Evolutionary conservation across 495 filamentous ascomycete species (phyloP).

Genomic region (Penicillium egyptiacum): DNA sequence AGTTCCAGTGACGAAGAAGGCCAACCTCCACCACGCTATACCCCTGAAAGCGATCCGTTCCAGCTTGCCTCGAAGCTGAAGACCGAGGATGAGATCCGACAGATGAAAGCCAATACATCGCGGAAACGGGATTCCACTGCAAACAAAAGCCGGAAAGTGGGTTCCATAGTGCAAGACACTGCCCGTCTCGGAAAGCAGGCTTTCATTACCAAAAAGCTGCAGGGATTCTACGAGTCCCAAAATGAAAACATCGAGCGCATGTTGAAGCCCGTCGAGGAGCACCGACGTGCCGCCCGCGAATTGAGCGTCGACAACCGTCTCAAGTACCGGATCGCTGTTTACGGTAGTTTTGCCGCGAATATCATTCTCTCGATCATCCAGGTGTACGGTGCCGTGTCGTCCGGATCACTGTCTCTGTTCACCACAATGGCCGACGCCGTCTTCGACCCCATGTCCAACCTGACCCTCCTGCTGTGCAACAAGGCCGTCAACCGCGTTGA

Average conservation of each 20-base stretch:
- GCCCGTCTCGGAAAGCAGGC: constrained; percentile 30
- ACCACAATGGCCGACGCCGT: constrained; percentile 97
- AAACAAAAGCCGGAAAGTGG: constrained; percentile 36
- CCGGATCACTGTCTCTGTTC: constrained; percentile 88
- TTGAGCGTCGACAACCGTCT: constrained; percentile 77
- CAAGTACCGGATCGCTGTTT: constrained; percentile 84
- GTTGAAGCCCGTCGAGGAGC: constrained; percentile 91
- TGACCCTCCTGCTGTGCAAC: constrained; percentile 83
- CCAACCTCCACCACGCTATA: constrained; percentile 59
- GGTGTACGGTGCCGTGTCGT: constrained; percentile 83
- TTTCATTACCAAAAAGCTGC: constrained; percentile 59
- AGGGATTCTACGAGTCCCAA: constrained; percentile 85
- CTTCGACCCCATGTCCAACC: constrained; percentile 91
- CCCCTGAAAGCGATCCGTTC: constrained; percentile 72
- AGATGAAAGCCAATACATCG: constrained; percentile 79
- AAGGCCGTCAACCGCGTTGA: constrained; percentile 88
- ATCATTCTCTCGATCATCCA: constrained; percentile 75
- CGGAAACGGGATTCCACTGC: constrained; percentile 65
- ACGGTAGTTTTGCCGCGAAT: constrained; percentile 87
- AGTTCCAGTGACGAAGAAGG: constrained; percentile 62
- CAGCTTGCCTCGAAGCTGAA: constrained; percentile 78
- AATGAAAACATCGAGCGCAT: constrained; percentile 92
- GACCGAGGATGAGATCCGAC: constrained; percentile 70
- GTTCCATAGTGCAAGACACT: constrained; percentile 20
- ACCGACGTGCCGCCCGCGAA: constrained; percentile 74